phyloP scores from a whole-genome alignment of 257 asterid genomes.

The Cynanchum wilfordii region DNA sequence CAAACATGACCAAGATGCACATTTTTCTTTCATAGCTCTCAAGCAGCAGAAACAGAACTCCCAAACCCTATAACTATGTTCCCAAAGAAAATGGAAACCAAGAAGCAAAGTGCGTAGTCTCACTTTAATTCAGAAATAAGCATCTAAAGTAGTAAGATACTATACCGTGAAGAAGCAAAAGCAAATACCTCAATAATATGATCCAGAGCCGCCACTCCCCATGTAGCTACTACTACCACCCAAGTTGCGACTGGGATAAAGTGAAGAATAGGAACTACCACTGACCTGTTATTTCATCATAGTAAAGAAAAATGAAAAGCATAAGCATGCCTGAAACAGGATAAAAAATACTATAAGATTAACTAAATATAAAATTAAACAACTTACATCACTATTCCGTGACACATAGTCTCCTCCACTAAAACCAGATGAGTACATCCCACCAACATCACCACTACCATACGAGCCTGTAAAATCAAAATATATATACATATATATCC shows the following conservation, averaged over 20 bases:
- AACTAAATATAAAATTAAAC: neutral
- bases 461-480: conserved; percentile 60
- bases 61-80: conserved; percentile 6
- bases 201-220: conserved; percentile 83
- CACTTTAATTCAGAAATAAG: neutral
- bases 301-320: neutral
- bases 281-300: conserved; percentile 45
- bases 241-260: conserved; percentile 66
- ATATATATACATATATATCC: neutral
- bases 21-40: conserved; percentile 18
- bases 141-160: neutral
- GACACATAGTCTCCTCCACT: conserved; percentile 74
- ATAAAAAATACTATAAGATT: neutral
- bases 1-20: conserved; percentile 24
- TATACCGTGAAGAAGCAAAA: neutral
- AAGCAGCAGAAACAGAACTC: conserved; percentile 12
- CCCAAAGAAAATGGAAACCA: conserved; percentile 1
- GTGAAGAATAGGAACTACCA: conserved; percentile 84
- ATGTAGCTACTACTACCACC: conserved; percentile 72
- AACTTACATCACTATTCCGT: conserved; percentile 76
- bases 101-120: neutral
- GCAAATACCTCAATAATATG: conserved; percentile 66
- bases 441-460: conserved; percentile 65
- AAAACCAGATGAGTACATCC: conserved; percentile 78
- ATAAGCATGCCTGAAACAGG: conserved; percentile 8